A percentile compares a stretch with the other conserved stretches of the same genome.
These are phyloP conservation scores for Podospora fimiseda DNA, from an alignment of 495 filamentous ascomycete genomes.

Conservation along the genomic window DNA sequence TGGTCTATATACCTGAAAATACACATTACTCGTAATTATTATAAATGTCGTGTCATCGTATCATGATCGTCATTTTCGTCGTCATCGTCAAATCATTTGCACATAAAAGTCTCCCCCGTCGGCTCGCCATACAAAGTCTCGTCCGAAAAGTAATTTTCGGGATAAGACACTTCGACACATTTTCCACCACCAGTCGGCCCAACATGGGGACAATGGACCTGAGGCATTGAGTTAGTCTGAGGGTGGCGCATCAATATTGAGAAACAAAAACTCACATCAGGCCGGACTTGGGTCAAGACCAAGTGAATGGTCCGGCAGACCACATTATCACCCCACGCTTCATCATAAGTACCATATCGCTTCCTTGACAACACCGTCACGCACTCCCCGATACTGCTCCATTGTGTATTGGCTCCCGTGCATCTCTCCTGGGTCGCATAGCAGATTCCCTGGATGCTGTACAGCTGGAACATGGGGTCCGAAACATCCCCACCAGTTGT, in stretches of 20 bases:
- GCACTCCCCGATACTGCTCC: constrained; percentile 24
- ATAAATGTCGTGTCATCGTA: not conserved
- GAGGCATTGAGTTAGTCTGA: constrained; percentile 5
- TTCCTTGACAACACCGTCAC: constrained; percentile 20
- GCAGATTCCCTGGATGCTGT: constrained; percentile 27
- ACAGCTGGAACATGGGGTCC: constrained; percentile 19
- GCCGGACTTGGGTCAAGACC: constrained; percentile 31
- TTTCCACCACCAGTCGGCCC: constrained; percentile 36
- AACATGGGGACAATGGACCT: constrained; percentile 37
- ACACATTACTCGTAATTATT: not conserved
- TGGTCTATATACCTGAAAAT: not conserved
- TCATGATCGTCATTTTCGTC: not conserved
- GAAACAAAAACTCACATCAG: constrained; percentile 25
- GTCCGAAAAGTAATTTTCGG: constrained; percentile 29
- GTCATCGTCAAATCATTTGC: constrained; percentile 2
- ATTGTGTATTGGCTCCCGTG: constrained; percentile 30
- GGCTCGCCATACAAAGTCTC: constrained; percentile 27
- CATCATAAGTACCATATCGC: constrained; percentile 33
- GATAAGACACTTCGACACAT: constrained; percentile 28
- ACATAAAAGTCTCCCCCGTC: constrained; percentile 31
- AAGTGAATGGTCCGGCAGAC: constrained; percentile 34
- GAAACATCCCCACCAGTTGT: constrained; percentile 16
- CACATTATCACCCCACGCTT: constrained; percentile 37
- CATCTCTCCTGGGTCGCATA: constrained; percentile 24
- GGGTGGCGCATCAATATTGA: not conserved